Conservation (phyloP, 306 rosid species). For the Cyamopsis tetragonoloba region DNA sequence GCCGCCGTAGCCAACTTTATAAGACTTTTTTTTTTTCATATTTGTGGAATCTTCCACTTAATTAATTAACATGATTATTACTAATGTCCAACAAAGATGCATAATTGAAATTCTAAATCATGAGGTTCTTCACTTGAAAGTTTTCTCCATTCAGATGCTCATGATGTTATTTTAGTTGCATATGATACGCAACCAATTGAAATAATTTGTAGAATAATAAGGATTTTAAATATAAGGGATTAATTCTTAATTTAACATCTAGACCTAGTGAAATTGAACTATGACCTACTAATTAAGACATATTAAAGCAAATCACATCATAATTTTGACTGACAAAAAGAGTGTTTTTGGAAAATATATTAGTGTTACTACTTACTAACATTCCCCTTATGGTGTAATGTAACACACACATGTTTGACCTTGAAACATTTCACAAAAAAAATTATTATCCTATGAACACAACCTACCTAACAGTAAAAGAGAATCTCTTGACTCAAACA, state of each 20-base stretch:
- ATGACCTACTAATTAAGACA: too few species aligned
- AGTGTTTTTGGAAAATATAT: too few species aligned
- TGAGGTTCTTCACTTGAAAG: neutral
- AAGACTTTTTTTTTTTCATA: conserved; percentile 19
- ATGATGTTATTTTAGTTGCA: neutral
- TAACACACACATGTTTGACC: conserved; percentile 2
- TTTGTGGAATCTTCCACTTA: neutral
- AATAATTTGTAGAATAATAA: too few species aligned
- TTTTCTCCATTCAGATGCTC: conserved; percentile 16
- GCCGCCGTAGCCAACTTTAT: conserved; percentile 31
- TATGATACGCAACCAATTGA: conserved; percentile 20
- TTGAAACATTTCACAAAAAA: neutral
- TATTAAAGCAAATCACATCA: too few species aligned
- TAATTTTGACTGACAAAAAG: too few species aligned
- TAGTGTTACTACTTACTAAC: too few species aligned
- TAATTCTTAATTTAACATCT: too few species aligned
- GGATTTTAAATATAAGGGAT: too few species aligned
- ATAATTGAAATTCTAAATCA: conserved; percentile 16
- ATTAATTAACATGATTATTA: conserved; percentile 5
- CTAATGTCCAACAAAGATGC: neutral
- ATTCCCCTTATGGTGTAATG: neutral
- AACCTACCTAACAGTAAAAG: neutral
- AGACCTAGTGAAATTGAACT: too few species aligned
- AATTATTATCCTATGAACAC: neutral
- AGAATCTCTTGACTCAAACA: neutral